Evolutionary conservation across 2,329 filamentous ascomycete genomes (phyloP), one percentile per base, ranked within the genome.

Genomic region (Apiospora pterosperma): DNA sequence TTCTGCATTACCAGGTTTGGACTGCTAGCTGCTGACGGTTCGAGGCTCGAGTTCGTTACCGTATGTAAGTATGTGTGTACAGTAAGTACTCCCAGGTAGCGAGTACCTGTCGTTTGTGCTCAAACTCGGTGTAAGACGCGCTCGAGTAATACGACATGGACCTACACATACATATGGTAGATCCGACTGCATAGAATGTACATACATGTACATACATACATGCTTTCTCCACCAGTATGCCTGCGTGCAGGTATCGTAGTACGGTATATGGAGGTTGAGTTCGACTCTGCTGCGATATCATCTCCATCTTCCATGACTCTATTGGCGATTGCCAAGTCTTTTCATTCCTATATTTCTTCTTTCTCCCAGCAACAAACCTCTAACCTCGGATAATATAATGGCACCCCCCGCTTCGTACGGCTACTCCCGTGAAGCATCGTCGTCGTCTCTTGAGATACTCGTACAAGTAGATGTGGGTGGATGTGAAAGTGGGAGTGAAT

Each of bases 1-100:
- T 55, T 55, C 48, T 55, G 25, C 48, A 34, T 55, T 55, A 55
- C 48, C 48, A n/a, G 48, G 48, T 55, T 55, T n/a, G 48, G 48
- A 34, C 28, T 34, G 48, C 28, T 52, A 34, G 48, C 25, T 55
- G 48, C 48, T 34, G 48, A 55, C 48, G 28, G 23, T 52, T 52
- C 14, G 44, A 23, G n/a, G n/a, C 41, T 11, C 12, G 41, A 23
- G 12, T 23, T 42, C 3, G 41, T 42, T 21, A 7, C n/a, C 21
- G n/a, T n/a, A n/a, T n/a, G n/a, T n/a, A n/a, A n/a, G n/a, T n/a
- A 21, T n/a, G 7, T 14, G 28, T 48, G 42, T 48, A 31, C 23
- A 31, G 44, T 10, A 34, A 10, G 48, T 55, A 55, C 28, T 28
- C 28, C 14, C 7, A 55, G 28, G 48, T 55, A 55, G 48, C n/a